Evolutionary conservation across 352 stramenopile genomes (phyloP), one percentile per base, ranked within the genome.

Genomic region (Hyaloperonospora arabidopsidis): DNA sequence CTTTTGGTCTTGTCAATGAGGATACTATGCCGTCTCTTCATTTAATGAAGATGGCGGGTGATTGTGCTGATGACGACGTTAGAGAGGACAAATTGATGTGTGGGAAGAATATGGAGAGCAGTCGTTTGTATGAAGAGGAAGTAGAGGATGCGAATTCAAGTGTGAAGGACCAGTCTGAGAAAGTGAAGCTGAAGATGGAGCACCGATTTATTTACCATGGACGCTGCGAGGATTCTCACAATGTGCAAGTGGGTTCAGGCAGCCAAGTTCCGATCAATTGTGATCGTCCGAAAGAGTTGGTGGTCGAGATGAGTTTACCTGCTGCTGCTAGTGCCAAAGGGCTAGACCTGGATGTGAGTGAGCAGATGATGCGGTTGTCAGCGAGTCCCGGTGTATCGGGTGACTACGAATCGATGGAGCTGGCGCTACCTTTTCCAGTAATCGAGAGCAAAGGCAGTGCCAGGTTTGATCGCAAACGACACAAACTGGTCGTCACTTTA

Each of bases 401-500:
- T 10, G 53, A 65, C 11, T 91, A 89, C 47, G 70, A 72, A 5
- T 55, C 73, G 5, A 45, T 95, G 14, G 57, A 72, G 13, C 14
- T 95, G 15, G 35, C 61, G 4, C 57, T 96, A 17, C 83, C 87
- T 15, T 95, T 84, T 57, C 67, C 74, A 0, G 84, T 96, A 3
- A 40, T 90, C 7, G 79, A 95, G 54, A 59, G 71, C 10, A 91
- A 90, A 17, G 85, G 84, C 0, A 70, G 54, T 47, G 86, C 87
- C 23, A 86, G 76, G 35, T 96, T 93, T 59, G 84, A 96, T 47
- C 93, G 93, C 51, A 84, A 81, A 32, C 68, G 55, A 3, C 69
- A 74, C 13, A 77, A 84, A 22, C 54, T 96, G 0, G 55, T 88
- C 2, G 76, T 96, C 12, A 93, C 84, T 25, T 59, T 96, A 38